Evolutionary conservation across 2,329 filamentous ascomycete species (phyloP).

Genomic region (Metarhizium album): DNA sequence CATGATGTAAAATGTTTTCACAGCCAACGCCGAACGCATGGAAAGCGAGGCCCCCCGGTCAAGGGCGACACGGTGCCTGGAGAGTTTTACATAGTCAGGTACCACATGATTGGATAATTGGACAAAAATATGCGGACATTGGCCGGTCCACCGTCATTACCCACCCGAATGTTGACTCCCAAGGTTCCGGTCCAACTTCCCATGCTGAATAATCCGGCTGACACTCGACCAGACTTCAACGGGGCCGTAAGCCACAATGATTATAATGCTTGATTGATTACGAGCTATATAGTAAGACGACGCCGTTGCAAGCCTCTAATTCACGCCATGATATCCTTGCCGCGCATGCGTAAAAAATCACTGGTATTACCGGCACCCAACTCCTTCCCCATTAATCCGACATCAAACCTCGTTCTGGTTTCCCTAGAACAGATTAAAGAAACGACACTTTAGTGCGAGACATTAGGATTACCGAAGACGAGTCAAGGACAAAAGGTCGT

Average conservation of each 20-base stretch:
- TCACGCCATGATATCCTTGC: background rate
- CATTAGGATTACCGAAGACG: conserved; percentile 15
- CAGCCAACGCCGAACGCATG: background rate
- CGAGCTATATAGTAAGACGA: background rate
- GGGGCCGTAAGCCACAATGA: too few species aligned
- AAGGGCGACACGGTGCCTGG: background rate
- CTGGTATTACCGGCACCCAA: background rate
- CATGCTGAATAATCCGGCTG: too few species aligned
- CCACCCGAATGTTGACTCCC: too few species aligned
- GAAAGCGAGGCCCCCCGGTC: background rate
- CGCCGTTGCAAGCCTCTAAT: background rate
- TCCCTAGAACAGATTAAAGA: background rate
- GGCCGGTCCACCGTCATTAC: too few species aligned
- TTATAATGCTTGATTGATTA: background rate
- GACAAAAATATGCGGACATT: background rate
- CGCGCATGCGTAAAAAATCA: background rate
- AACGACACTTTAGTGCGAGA: background rate
- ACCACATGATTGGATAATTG: conserved; percentile 1
- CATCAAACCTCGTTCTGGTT: background rate
- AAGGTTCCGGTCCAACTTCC: too few species aligned
- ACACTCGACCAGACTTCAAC: too few species aligned
- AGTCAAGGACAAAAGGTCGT: conserved; percentile 50
- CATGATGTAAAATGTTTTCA: background rate
- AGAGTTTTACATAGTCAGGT: background rate
- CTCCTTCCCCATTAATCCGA: background rate